These are phyloP conservation scores for Populus deltoides DNA, from an alignment of 345 rosid species.

Conservation along the genomic window DNA sequence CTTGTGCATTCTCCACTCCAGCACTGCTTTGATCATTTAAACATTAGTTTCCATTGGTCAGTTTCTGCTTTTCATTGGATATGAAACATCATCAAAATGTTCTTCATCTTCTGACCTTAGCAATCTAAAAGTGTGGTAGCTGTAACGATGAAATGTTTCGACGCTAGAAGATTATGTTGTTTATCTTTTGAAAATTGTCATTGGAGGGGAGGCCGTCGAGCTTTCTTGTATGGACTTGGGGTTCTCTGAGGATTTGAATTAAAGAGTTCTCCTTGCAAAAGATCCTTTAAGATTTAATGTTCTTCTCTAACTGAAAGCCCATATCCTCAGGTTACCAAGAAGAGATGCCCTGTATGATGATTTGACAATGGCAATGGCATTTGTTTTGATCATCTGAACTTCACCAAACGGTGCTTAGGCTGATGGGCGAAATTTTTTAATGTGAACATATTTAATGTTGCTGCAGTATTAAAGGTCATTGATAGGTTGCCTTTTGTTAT, in stretches of 20 bases:
- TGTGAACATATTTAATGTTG: slow-evolving; percentile 3
- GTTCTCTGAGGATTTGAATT: neutral
- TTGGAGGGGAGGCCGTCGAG: neutral
- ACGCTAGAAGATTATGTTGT: neutral
- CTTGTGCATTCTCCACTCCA: slow-evolving; percentile 18
- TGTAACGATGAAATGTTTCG: neutral
- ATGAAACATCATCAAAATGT: neutral
- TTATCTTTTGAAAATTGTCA: neutral
- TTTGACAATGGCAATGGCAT: neutral
- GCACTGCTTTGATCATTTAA: slow-evolving; percentile 10
- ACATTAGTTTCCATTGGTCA: neutral
- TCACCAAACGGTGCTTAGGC: neutral
- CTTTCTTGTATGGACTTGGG: neutral
- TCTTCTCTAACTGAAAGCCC: neutral
- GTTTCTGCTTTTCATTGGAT: neutral
- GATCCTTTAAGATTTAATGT: neutral
- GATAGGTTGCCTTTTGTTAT: neutral
- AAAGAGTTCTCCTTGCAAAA: neutral
- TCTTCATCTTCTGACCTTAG: neutral
- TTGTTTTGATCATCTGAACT: slow-evolving; percentile 9
- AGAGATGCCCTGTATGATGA: neutral
- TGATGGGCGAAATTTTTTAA: neutral
- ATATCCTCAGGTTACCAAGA: neutral
- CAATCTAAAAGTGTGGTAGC: neutral
- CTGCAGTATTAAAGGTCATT: neutral